phyloP scores from a whole-genome alignment of 306 rosid genomes.

The Quercus parvula region DNA sequence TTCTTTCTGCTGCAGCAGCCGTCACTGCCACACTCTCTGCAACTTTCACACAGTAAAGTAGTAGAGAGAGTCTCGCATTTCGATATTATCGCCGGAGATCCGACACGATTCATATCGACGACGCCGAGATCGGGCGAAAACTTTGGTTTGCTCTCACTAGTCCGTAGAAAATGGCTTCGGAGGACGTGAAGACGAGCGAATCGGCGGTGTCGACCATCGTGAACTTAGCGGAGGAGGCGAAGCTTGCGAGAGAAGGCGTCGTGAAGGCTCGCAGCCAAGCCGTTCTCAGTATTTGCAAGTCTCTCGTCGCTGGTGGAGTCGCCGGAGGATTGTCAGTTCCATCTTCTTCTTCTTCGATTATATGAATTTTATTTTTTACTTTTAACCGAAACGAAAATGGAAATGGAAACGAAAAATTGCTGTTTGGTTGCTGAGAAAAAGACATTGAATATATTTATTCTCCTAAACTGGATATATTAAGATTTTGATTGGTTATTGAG shows the following conservation, averaged over 20 bases:
- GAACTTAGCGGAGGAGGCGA: slow-evolving; percentile 88
- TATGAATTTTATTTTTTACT: background rate
- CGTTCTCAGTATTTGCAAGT: slow-evolving; percentile 68
- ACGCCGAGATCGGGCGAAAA: slow-evolving; percentile 15
- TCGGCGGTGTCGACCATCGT: slow-evolving; percentile 81
- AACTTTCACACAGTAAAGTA: background rate
- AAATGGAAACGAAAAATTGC: background rate
- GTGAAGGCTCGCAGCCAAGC: slow-evolving; percentile 76
- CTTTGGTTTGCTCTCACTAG: background rate
- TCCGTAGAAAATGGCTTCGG: slow-evolving; percentile 65
- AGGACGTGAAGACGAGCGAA: slow-evolving; percentile 79
- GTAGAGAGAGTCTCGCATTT: slow-evolving; percentile 10
- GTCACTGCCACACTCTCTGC: slow-evolving; percentile 5
- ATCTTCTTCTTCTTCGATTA: background rate
- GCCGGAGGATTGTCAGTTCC: slow-evolving; percentile 98
- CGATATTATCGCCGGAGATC: background rate
- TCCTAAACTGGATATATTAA: background rate
- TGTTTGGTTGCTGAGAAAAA: background rate
- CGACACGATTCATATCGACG: slow-evolving; percentile 14
- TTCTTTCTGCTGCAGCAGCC: background rate
- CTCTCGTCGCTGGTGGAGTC: slow-evolving; percentile 93
- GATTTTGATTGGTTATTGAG: background rate
- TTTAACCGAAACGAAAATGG: background rate
- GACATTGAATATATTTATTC: background rate
- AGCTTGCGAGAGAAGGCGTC: slow-evolving; percentile 89